Evolutionary conservation across 225 moss, liverwort and hornwort genomes (phyloP).

Genomic region (Thuidium tamariscinum): DNA sequence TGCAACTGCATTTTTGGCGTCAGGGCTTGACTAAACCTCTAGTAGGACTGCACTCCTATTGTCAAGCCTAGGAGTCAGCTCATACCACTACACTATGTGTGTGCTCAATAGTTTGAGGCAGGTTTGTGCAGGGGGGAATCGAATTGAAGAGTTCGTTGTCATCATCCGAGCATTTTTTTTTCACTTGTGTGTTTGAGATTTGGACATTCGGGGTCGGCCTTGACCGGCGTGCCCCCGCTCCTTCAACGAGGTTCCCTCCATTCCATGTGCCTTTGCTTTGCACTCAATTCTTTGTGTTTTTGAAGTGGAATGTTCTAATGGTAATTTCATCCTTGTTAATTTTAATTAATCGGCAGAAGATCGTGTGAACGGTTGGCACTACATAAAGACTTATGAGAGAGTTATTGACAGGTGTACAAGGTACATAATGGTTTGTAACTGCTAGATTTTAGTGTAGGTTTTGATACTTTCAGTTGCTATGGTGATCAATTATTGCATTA

Average conservation of each 20-base stretch:
- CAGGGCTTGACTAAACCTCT: background rate
- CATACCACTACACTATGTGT: background rate
- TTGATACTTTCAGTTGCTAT: background rate
- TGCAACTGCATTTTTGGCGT: background rate
- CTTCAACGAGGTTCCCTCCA: background rate
- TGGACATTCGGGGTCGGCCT: background rate
- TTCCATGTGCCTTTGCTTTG: background rate
- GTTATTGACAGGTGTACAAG: background rate
- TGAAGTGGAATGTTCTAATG: background rate
- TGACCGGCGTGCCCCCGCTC: background rate
- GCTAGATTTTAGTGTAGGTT: background rate
- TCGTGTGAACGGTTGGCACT: background rate
- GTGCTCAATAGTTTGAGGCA: background rate
- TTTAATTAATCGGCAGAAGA: background rate
- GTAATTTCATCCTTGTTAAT: too few species aligned
- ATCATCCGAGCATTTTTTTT: background rate
- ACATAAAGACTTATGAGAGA: too few species aligned
- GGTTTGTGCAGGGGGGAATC: background rate
- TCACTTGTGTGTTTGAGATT: background rate
- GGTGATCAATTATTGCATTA: background rate
- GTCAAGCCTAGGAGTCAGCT: background rate
- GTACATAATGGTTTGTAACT: background rate
- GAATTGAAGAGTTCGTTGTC: background rate
- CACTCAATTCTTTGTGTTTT: too few species aligned
- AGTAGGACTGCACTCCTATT: background rate